These are phyloP conservation scores for Hemisphaericaspora lyxosophila DNA, from an alignment of 1,139 yeast genomes.

Conservation along the genomic window DNA sequence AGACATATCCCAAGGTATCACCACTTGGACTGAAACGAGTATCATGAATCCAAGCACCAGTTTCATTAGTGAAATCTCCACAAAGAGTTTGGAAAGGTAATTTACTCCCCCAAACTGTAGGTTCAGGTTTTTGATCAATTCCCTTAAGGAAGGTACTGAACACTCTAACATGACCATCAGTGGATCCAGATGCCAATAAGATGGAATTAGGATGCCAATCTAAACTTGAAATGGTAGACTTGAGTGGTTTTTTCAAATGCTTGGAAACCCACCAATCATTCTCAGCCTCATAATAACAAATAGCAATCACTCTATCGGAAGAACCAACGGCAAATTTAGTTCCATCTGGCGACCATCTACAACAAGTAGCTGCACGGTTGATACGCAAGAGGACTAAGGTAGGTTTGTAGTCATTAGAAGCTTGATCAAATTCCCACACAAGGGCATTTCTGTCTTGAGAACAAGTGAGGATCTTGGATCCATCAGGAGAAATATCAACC, in stretches of 20 bases:
- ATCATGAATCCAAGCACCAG: slow-evolving; percentile 92
- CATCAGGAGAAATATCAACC: slow-evolving; percentile 86
- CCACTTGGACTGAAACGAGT: slow-evolving; percentile 84
- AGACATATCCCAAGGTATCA: slow-evolving; percentile 71
- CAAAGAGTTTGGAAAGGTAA: slow-evolving; percentile 93
- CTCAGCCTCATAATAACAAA: slow-evolving; percentile 93
- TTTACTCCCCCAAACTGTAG: slow-evolving; percentile 90
- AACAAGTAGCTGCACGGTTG: slow-evolving; percentile 91
- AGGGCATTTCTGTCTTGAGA: slow-evolving; percentile 97
- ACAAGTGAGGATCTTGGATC: slow-evolving; percentile 84
- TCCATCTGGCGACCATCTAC: slow-evolving; percentile 93
- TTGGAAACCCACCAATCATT: slow-evolving; percentile 99
- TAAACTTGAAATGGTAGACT: slow-evolving; percentile 79
- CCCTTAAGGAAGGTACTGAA: slow-evolving; percentile 93
- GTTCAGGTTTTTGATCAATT: slow-evolving; percentile 77
- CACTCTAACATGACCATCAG: slow-evolving; percentile 93
- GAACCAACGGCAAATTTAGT: slow-evolving; percentile 96
- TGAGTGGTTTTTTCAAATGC: slow-evolving; percentile 90
- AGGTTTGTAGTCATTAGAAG: slow-evolving; percentile 64
- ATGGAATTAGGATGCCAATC: slow-evolving; percentile 97
- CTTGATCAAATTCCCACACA: slow-evolving; percentile 77
- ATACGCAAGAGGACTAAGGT: slow-evolving; percentile 90
- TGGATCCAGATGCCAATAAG: slow-evolving; percentile 84
- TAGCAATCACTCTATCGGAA: slow-evolving; percentile 89
- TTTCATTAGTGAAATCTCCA: slow-evolving; percentile 74